Base-by-base conservation (phyloP, 768 basidiomycete genomes). In the Boletus rex-veris region DNA sequence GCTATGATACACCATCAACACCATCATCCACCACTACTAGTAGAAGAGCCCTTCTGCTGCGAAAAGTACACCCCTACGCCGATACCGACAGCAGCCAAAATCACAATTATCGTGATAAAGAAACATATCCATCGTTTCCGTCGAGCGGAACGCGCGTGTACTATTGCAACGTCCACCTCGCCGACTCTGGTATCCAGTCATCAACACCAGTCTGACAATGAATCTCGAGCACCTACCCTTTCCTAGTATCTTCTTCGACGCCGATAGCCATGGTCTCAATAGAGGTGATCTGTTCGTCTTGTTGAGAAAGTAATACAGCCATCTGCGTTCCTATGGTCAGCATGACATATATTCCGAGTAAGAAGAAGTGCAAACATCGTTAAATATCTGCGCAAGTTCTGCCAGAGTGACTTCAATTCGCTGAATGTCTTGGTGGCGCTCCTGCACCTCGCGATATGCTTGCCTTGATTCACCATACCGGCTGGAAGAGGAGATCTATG, bases 91-190 rank as follows among this genome's bases (percentile, higher is more conserved):
- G 61, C 69, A 1, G 75, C 90, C 44, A 89, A 69, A 57, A 88
- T 76, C 48, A 87, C 70, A 51, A 83, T 55, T 26, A 92, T 55
- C 49, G 77, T 67, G 46, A 89, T 74, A 62, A 78, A 73, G 70
- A 93, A 92, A 71, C 90, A 94, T 73, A 88, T 88, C 88, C 88
- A 91, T 55, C 91, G 84, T 73, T 86, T 91, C 64, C 82, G 84
- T 53, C 93, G 81, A 9, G 90, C 89, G 24, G 77, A 71, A 12
- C 84, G 76, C 1, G 88, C 89, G 57, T 81, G 82, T 40, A 77
- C 72, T 39, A 91, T 85, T 2, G 92, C 92, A 42, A 77, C 74
- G 44, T 81, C 79, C 9, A 85, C 87, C 51, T 90, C 77, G 43
- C 77, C 68, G 37, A 82, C 64, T 37, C 90, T 92, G 48, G 28